A percentile compares a stretch with the other conserved stretches of the same genome.
Conservation (phyloP, 2,329 filamentous ascomycete genomes). For the Fusarium zealandicum region DNA sequence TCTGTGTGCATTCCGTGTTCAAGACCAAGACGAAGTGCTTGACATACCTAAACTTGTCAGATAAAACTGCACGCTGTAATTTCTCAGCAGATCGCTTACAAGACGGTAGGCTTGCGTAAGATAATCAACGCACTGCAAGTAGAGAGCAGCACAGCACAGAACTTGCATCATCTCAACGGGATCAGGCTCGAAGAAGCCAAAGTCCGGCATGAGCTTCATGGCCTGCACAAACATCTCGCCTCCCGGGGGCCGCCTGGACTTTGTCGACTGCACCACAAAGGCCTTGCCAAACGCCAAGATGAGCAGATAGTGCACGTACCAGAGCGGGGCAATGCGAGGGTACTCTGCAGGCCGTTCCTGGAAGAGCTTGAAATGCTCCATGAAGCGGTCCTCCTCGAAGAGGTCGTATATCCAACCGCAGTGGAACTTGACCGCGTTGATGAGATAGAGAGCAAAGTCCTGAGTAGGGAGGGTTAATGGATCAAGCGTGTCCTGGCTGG, state of each 20-base stretch:
- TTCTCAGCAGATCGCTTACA: not conserved
- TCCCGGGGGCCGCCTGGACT: constrained; percentile 24
- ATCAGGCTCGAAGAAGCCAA: constrained; percentile 25
- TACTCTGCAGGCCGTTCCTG: constrained; percentile 12
- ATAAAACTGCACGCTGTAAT: fast-evolving
- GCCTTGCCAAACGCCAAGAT: constrained; percentile 32
- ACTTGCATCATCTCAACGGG: constrained; percentile 30
- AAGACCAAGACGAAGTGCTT: constrained; percentile 18
- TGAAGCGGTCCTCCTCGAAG: constrained; percentile 30
- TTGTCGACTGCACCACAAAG: constrained; percentile 30
- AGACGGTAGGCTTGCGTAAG: constrained; percentile 20
- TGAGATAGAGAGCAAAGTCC: constrained; percentile 34
- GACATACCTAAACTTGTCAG: constrained; percentile 16
- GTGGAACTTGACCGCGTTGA: constrained; percentile 34
- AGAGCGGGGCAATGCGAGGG: constrained; percentile 9
- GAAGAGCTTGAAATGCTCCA: constrained; percentile 26
- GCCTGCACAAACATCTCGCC: constrained; percentile 29
- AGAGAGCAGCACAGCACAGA: constrained; percentile 26
- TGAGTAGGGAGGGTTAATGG: constrained; percentile 13
- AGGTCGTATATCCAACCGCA: constrained; percentile 27
- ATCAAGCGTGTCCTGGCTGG: constrained; percentile 3
- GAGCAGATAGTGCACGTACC: constrained; percentile 34
- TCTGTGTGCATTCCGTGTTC: constrained; percentile 32
- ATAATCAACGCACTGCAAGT: constrained; percentile 22
- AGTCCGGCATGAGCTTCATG: constrained; percentile 33